These are phyloP conservation scores for Gossypium anomalum DNA, from an alignment of 345 rosid genomes.

Conservation along the genomic window DNA sequence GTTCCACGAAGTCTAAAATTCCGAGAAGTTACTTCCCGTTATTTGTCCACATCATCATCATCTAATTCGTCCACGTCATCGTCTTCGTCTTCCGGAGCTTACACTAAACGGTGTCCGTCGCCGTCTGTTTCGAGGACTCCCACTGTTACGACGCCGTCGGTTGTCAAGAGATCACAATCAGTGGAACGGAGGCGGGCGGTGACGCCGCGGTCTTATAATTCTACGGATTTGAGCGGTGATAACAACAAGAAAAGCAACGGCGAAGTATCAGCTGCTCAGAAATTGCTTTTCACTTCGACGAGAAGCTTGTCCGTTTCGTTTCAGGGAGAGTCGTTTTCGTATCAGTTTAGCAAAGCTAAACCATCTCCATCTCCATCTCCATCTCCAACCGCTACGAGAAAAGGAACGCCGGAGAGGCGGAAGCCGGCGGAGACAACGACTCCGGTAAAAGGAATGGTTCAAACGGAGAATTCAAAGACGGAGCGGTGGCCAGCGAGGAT, in stretches of 20 bases:
- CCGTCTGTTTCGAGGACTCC: constrained; percentile 41
- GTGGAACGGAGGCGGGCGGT: constrained; percentile 59
- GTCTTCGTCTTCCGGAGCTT: constrained; percentile 23
- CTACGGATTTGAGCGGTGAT: constrained; percentile 33
- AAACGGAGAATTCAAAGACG: constrained; percentile 57
- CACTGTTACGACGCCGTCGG: constrained; percentile 27
- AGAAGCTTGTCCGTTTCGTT: constrained; percentile 77
- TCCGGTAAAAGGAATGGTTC: constrained; percentile 38
- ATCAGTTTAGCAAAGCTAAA: constrained; percentile 67
- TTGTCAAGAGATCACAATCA: constrained; percentile 58
- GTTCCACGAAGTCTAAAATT: constrained; percentile 57
- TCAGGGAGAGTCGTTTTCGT: constrained; percentile 77
- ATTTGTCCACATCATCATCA: constrained; percentile 40
- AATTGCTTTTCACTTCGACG: constrained; percentile 58
- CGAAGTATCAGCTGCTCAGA: constrained; percentile 55
- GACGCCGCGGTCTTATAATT: constrained; percentile 40
- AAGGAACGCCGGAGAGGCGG: constrained; percentile 79
- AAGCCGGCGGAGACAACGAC: constrained; percentile 29
- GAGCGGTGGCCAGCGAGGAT: constrained; percentile 75
- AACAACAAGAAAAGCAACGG: constrained; percentile 15
- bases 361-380: constrained; percentile 52
- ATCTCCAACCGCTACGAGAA: constrained; percentile 44
- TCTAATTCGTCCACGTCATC: constrained; percentile 32
- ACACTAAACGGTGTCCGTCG: constrained; percentile 53
- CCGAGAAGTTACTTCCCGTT: constrained; percentile 78